These are phyloP conservation scores for Lenwebbia sp. DNA, from an alignment of 345 rosid species.

Conservation along the genomic window DNA sequence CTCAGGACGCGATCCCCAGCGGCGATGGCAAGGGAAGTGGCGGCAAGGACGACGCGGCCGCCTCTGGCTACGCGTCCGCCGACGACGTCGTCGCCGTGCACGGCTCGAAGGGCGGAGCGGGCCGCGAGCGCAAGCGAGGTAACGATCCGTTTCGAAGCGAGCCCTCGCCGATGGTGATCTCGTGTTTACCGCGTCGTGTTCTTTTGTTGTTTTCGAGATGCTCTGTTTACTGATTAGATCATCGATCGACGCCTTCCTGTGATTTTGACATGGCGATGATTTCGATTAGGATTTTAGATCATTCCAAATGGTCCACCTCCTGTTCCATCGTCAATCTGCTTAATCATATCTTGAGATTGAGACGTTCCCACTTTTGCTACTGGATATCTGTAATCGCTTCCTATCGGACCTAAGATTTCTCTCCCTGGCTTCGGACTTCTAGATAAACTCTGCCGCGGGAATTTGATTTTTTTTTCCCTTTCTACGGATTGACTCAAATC, in stretches of 20 bases:
- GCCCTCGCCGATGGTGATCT: not conserved
- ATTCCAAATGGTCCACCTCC: not conserved
- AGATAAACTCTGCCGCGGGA: not conserved
- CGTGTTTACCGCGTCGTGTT: not conserved
- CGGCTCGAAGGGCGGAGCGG: not conserved
- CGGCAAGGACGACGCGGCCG: not conserved
- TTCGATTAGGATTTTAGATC: not conserved
- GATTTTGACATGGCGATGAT: not conserved
- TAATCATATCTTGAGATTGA: not conserved
- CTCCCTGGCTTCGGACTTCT: not conserved
- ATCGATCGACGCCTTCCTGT: not conserved
- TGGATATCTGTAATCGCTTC: not conserved
- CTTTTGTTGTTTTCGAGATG: not conserved
- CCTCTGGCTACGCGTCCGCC: constrained; percentile 8
- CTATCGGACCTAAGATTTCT: not conserved
- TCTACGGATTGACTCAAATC: not conserved
- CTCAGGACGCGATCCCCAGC: not conserved
- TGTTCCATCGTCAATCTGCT: not conserved
- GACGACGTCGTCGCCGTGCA: not conserved
- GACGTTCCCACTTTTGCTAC: not conserved
- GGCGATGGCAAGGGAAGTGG: not conserved
- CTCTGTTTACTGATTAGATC: not conserved
- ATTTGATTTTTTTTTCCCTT: not conserved
- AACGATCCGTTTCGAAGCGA: not conserved
- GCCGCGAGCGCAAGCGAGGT: constrained; percentile 14